These are phyloP conservation scores for Globisporangium paddicum DNA, from an alignment of 352 stramenopile species.

Conservation along the genomic window DNA sequence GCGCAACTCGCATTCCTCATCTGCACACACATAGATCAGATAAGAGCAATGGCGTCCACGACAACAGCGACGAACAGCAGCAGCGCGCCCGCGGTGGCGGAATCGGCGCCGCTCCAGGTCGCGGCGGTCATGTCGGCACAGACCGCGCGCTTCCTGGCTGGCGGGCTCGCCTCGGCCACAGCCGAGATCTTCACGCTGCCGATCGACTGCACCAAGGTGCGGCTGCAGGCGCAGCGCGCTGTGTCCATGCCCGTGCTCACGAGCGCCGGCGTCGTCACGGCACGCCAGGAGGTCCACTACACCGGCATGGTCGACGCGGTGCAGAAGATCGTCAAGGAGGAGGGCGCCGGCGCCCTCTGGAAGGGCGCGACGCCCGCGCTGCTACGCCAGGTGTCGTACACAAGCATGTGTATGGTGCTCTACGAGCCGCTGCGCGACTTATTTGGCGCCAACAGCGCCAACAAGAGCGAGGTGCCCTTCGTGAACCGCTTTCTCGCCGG, in stretches of 20 bases:
- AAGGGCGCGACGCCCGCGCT: slow-evolving; percentile 76
- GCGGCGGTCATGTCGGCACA: slow-evolving; percentile 31
- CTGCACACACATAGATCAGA: neutral
- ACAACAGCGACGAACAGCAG: slow-evolving; percentile 5
- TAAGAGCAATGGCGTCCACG: slow-evolving; percentile 28
- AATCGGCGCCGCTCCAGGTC: slow-evolving; percentile 33
- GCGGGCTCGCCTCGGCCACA: slow-evolving; percentile 57
- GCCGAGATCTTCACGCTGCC: slow-evolving; percentile 80
- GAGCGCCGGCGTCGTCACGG: slow-evolving; percentile 21
- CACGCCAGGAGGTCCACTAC: slow-evolving; percentile 37
- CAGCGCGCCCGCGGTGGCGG: slow-evolving; percentile 12
- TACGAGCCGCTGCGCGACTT: slow-evolving; percentile 82
- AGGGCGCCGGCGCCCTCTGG: slow-evolving; percentile 63
- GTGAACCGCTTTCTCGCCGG: slow-evolving; percentile 79
- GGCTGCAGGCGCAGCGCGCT: slow-evolving; percentile 68
- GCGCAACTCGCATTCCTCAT: neutral
- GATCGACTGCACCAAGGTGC: slow-evolving; percentile 86
- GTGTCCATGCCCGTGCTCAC: slow-evolving; percentile 18
- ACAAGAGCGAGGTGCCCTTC: slow-evolving; percentile 53
- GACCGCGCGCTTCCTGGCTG: slow-evolving; percentile 65
- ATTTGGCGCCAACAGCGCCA: slow-evolving; percentile 42
- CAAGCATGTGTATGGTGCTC: slow-evolving; percentile 81
- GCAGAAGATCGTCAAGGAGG: slow-evolving; percentile 61
- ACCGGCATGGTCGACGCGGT: slow-evolving; percentile 72
- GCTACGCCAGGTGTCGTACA: slow-evolving; percentile 83